Percentiles rank a stretch among this genome's conserved stretches.
phyloP scores from a whole-genome alignment of 2,329 filamentous ascomycete genomes.

The Colletotrichum sp. region DNA sequence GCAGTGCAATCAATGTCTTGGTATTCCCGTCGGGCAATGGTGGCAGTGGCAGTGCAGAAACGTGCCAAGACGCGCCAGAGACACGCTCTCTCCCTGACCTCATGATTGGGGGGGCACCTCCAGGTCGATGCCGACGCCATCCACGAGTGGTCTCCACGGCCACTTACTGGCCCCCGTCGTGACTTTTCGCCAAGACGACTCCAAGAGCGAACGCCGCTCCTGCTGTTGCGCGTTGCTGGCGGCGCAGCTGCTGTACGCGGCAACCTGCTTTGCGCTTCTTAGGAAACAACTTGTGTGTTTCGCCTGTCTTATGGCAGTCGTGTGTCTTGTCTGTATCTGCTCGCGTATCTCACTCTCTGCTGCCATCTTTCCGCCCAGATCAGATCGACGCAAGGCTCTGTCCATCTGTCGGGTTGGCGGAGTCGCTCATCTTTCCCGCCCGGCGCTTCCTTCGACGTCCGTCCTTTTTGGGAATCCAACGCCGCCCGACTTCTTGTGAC shows the following conservation, averaged over 20 bases:
- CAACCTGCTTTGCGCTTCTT: background rate
- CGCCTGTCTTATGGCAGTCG: background rate
- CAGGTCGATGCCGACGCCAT: background rate
- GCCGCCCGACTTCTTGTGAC: background rate
- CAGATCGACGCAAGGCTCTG: background rate
- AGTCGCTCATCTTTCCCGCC: background rate
- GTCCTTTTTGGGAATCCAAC: background rate
- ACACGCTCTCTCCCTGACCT: background rate
- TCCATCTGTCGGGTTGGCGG: background rate
- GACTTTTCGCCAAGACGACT: slow-evolving; percentile 15
- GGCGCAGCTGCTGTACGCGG: slow-evolving; percentile 8
- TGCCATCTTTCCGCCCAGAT: background rate
- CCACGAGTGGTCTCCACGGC: background rate
- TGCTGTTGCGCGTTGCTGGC: slow-evolving; percentile 10
- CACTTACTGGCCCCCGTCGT: background rate
- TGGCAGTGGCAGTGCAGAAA: slow-evolving; percentile 9
- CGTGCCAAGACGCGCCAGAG: slow-evolving; percentile 4
- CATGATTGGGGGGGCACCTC: background rate
- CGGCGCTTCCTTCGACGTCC: background rate
- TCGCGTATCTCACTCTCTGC: background rate
- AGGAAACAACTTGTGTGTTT: background rate
- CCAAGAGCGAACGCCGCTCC: background rate
- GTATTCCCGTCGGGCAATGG: background rate
- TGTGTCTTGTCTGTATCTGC: background rate
- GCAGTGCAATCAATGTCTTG: background rate